Evolutionary conservation across 106 monocot genomes (phyloP).

Genomic region (Ottelia alismoides): DNA sequence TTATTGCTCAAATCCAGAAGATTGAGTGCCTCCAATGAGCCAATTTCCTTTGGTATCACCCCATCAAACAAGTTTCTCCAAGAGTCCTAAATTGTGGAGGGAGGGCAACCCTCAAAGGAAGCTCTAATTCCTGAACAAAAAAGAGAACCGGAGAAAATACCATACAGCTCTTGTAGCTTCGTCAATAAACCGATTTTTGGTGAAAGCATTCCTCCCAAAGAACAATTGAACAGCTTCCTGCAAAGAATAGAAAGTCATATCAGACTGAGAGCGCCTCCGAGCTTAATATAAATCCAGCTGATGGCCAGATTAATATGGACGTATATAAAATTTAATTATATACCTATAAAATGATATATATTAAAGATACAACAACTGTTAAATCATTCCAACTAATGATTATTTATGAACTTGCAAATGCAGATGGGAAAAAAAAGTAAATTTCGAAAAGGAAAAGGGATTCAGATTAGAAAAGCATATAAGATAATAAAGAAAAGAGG

Average conservation of each 20-base stretch:
- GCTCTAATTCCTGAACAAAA: too few species aligned
- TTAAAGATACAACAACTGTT: not conserved
- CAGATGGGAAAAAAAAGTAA: too few species aligned
- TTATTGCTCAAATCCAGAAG: constrained; percentile 21
- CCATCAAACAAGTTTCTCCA: constrained; percentile 43
- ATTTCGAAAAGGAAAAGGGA: too few species aligned
- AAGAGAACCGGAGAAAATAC: too few species aligned
- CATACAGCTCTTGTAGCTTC: constrained; percentile 72
- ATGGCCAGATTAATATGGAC: too few species aligned
- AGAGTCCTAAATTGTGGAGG: not conserved
- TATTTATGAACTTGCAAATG: too few species aligned
- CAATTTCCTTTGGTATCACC: constrained; percentile 58
- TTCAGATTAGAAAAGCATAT: too few species aligned
- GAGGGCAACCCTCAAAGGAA: too few species aligned
- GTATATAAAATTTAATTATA: not conserved
- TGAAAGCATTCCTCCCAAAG: constrained; percentile 67
- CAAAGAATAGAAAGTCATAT: constrained; percentile 1
- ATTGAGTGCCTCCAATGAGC: constrained; percentile 28
- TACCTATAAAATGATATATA: not conserved
- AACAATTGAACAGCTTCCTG: constrained; percentile 85
- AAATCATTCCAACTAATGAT: too few species aligned
- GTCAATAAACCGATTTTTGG: constrained; percentile 47
- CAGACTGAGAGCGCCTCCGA: not conserved
- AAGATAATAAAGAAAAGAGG: too few species aligned
- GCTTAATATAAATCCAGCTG: too few species aligned